phyloP scores from a whole-genome alignment of 345 rosid species.

The Geranium brycei region DNA sequence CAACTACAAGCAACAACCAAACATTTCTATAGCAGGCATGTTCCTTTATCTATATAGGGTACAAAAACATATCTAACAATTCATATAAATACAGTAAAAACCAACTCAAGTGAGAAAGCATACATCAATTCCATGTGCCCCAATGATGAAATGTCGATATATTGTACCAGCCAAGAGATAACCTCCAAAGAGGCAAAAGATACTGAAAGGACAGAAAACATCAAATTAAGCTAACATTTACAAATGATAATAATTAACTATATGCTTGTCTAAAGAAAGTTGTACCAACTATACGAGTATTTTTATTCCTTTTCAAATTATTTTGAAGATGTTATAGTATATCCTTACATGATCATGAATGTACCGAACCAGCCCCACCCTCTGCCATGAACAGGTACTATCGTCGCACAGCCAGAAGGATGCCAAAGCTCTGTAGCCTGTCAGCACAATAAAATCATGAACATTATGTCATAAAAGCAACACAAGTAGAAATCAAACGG shows the following conservation, averaged over 20 bases:
- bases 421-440: conserved; percentile 63
- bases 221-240: conserved; percentile 11
- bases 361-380: conserved; percentile 85
- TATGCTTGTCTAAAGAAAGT: neutral
- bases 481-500: neutral
- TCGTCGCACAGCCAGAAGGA: conserved; percentile 79
- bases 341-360: conserved; percentile 44
- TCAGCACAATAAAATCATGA: conserved; percentile 10
- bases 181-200: conserved; percentile 57
- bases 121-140: conserved; percentile 64
- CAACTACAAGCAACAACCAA: too few relatives aligned
- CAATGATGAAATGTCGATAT: conserved; percentile 62
- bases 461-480: neutral
- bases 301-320: neutral
- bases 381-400: conserved; percentile 35
- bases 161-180: conserved; percentile 58
- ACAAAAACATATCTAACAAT: neutral
- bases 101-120: conserved; percentile 11
- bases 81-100: neutral
- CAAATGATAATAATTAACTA: conserved; percentile 1
- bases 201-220: conserved; percentile 29
- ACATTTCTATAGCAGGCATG: too few relatives aligned
- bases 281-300: neutral
- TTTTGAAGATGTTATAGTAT: neutral
- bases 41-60: too few relatives aligned